Percentiles rank a stretch among this genome's conserved stretches.
These are phyloP conservation scores for Echites panduratus DNA, from an alignment of 257 asterid species.

Conservation along the genomic window DNA sequence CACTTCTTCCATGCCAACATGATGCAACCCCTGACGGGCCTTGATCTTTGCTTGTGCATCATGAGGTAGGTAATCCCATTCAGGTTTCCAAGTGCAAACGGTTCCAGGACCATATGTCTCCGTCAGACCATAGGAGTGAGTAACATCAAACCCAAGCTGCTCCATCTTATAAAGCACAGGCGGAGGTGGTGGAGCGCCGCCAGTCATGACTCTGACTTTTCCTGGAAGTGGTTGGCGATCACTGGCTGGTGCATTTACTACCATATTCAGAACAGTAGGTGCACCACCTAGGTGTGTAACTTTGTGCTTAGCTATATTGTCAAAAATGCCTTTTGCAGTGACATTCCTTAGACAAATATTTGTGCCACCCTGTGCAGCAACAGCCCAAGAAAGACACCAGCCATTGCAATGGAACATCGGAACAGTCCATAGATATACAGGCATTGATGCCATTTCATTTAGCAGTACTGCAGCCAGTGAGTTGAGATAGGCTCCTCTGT, in stretches of 20 bases:
- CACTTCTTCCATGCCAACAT: slow-evolving; percentile 28
- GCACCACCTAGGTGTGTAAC: slow-evolving; percentile 33
- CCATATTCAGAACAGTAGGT: slow-evolving; percentile 33
- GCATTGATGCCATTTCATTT: slow-evolving; percentile 24
- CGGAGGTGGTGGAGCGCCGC: slow-evolving; percentile 36
- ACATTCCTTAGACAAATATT: slow-evolving; percentile 29
- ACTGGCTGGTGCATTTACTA: slow-evolving; percentile 19
- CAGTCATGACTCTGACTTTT: slow-evolving; percentile 27
- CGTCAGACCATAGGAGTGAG: slow-evolving; percentile 34
- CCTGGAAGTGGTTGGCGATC: slow-evolving; percentile 21
- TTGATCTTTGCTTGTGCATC: slow-evolving; percentile 25
- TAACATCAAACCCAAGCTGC: slow-evolving; percentile 27
- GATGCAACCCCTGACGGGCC: slow-evolving; percentile 33
- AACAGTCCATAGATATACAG: slow-evolving; percentile 32
- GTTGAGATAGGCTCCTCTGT: slow-evolving; percentile 37
- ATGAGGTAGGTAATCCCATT: slow-evolving; percentile 28
- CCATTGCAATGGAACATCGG: slow-evolving; percentile 41
- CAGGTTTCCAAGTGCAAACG: slow-evolving; percentile 32
- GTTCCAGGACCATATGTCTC: slow-evolving; percentile 40
- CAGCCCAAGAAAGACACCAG: slow-evolving; percentile 34
- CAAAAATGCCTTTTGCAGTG: slow-evolving; percentile 30
- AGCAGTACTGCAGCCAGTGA: slow-evolving; percentile 24
- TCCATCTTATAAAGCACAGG: slow-evolving; percentile 30
- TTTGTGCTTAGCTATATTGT: slow-evolving; percentile 12
- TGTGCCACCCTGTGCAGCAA: slow-evolving; percentile 37